Conservation (phyloP, 2,329 filamentous ascomycete species). For the Hymenotorrendiella dingleyae region DNA sequence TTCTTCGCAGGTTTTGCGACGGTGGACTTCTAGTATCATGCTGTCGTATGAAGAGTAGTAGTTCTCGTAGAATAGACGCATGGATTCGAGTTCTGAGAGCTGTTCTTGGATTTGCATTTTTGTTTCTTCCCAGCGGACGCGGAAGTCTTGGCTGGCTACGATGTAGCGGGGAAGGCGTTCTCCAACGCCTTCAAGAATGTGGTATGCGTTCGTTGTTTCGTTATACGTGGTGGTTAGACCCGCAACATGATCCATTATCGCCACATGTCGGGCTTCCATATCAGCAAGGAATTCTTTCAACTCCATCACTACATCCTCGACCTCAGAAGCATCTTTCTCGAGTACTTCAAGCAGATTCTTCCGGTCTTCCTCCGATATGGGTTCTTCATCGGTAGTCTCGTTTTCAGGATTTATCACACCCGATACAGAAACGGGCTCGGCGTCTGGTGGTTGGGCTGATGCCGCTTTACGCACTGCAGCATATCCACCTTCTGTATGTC, state of each 20-base stretch:
- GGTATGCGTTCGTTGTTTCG: slow-evolving; percentile 57
- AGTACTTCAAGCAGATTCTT: slow-evolving; percentile 80
- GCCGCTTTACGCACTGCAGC: slow-evolving; percentile 64
- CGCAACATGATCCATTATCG: slow-evolving; percentile 58
- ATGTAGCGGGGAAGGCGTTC: slow-evolving; percentile 60
- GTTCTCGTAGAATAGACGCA: slow-evolving; percentile 78
- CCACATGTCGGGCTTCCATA: slow-evolving; percentile 67
- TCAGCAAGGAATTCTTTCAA: slow-evolving; percentile 69
- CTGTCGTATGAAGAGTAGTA: slow-evolving; percentile 82
- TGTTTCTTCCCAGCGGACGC: slow-evolving; percentile 66
- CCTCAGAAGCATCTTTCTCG: slow-evolving; percentile 60
- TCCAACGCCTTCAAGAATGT: slow-evolving; percentile 61
- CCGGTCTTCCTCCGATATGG: slow-evolving; percentile 69
- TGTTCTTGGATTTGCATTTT: slow-evolving; percentile 61
- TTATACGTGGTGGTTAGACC: slow-evolving; percentile 49
- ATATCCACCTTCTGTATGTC: slow-evolving; percentile 78
- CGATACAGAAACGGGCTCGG: slow-evolving; percentile 55
- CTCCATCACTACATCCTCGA: slow-evolving; percentile 60
- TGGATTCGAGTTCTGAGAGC: slow-evolving; percentile 69
- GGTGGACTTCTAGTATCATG: slow-evolving; percentile 75
- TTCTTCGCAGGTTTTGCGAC: slow-evolving; percentile 66
- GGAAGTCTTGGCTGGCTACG: slow-evolving; percentile 58
- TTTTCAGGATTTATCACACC: slow-evolving; percentile 53
- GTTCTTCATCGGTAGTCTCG: slow-evolving; percentile 50
- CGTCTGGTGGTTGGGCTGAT: slow-evolving; percentile 47